These are phyloP conservation scores for Silene uniflora DNA, from an alignment of 148 eudicot species.

Conservation along the genomic window DNA sequence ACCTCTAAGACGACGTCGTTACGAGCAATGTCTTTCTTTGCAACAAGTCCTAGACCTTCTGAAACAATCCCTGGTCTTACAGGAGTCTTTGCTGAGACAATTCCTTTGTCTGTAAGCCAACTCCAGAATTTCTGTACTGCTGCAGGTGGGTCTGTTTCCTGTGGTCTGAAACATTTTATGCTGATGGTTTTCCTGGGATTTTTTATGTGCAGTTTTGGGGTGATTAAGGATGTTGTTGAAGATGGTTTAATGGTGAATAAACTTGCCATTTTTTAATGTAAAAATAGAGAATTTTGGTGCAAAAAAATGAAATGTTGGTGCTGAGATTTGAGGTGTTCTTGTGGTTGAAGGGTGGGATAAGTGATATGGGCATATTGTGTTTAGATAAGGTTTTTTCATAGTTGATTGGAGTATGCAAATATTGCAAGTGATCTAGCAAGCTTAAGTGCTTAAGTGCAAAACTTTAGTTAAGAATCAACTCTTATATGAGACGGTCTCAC, in stretches of 20 bases:
- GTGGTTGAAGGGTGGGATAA: slow-evolving; percentile 9
- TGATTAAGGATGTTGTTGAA: slow-evolving; percentile 23
- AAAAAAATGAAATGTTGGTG: not conserved
- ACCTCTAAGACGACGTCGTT: slow-evolving; percentile 94
- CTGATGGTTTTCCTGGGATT: slow-evolving; percentile 22
- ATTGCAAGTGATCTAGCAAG: slow-evolving; percentile 2
- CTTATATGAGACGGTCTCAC: too few relatives aligned
- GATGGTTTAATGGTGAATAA: slow-evolving; percentile 20
- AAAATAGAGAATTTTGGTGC: not conserved
- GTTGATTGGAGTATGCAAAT: not conserved
- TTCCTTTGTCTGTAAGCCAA: slow-evolving; percentile 67
- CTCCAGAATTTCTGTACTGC: slow-evolving; percentile 73
- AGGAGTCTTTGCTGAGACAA: slow-evolving; percentile 55
- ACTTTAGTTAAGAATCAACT: too few relatives aligned
- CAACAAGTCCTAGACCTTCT: slow-evolving; percentile 81
- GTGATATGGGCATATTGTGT: not conserved
- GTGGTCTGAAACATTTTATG: slow-evolving; percentile 33
- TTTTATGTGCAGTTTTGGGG: slow-evolving; percentile 7
- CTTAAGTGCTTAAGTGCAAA: too few relatives aligned
- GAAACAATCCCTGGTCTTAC: slow-evolving; percentile 59
- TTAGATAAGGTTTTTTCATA: slow-evolving; percentile 4
- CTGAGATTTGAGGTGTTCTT: not conserved
- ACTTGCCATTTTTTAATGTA: slow-evolving; percentile 23
- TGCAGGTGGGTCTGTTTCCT: slow-evolving; percentile 36
- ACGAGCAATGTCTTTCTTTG: slow-evolving; percentile 57